Base-by-base conservation (phyloP, 306 rosid species). In the Pterocarpus macrocarpus region DNA sequence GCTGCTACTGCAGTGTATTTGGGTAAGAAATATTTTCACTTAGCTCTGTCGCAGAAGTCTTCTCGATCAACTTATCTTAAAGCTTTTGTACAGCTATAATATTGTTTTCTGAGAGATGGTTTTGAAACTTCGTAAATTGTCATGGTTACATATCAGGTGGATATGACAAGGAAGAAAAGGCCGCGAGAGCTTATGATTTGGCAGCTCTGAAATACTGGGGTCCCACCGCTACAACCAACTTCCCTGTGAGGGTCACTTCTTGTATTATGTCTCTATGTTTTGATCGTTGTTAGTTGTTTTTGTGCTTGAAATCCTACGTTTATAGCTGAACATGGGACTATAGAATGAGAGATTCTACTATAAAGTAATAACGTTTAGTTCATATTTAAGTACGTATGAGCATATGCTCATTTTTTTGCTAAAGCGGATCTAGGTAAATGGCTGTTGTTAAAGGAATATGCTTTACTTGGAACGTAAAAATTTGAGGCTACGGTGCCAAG, bases 121-220 rank as follows among this genome's bases (percentile, higher is more conserved):
- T 71, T 65, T 66, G 50, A 80, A 43, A 72, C 73, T 4, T 64
- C 10, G 45, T 67, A 4, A 17, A 32, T 69, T 65, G 61, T 86
- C 11, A n/a, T 80, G 70, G 64, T 14, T 43, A 43, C 8, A 3
- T 17, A 56, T 83, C 87, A 96, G 99, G 99, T 86, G 99, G 98
- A 61, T 96, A 96, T 88, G 99, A 96, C 87, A 93, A 93, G 83
- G 99, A 96, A 86, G 99, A 96, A 8, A 96, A 94, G 85, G 99
- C 99, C 1, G 98, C 99, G n/a, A 89, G 98, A 84, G 88, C 99
- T 73, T 96, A 96, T 84, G 99, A 96, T 87, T 89, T 96, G 89
- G 99, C 99, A 30, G 99, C 99, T 80, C 86, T 96, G 12, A 96
- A 96, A 83, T 96, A 96, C 74, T 96, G 99, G 99, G 99, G 99